Evolutionary conservation across 352 stramenopile species (phyloP), one percentile per base, ranked within the genome.

Genomic region (Peronosclerospora sorghi): DNA sequence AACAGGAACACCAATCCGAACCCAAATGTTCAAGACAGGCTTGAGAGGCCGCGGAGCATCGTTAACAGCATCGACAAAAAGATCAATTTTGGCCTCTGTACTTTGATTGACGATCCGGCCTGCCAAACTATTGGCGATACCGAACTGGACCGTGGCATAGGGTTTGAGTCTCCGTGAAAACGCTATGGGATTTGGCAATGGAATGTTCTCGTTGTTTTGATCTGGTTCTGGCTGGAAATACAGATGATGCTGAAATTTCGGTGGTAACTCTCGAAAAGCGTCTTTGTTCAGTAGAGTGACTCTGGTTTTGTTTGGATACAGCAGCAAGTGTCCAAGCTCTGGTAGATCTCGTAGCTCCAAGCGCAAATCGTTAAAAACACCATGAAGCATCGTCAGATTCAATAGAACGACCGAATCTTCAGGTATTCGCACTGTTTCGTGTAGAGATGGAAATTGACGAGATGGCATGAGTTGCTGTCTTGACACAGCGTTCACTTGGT

Each of bases 41-140:
- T 15, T n/a, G 34, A 44, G 35, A 9, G 54, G 57, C 0, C 51
- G 49, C 9, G 72, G 74, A 7, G 68, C 45, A 21, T 78, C 51
- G 35, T 81, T 79, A 4, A 71, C 53, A 20, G 61, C 47, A 27
- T 72, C 53, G 19, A 85, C 73, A 35, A 68, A 83, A 20, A 87
- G 66, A n/a, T 65, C 41, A 41, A 87, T 65, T 4, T 38, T 46
- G 1, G 45, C 59, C 38, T 54, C 44, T 4, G 46, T 35, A 15
- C 48, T 61, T 18, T 38, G 67, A 38, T 72, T 72, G 12, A 75
- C 45, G 8, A 8, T 13, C 23, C 62, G 49, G 8, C 42, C 54
- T n/a, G 35, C 43, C 9, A 61, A 47, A 18, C 65, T 70, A 9
- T 56, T 54, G 13, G 44, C 51, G n/a, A 74, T 49, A 1, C 54